These are phyloP conservation scores for Colletotrichum kahawae DNA, from an alignment of 2,329 filamentous ascomycete species.

Conservation along the genomic window DNA sequence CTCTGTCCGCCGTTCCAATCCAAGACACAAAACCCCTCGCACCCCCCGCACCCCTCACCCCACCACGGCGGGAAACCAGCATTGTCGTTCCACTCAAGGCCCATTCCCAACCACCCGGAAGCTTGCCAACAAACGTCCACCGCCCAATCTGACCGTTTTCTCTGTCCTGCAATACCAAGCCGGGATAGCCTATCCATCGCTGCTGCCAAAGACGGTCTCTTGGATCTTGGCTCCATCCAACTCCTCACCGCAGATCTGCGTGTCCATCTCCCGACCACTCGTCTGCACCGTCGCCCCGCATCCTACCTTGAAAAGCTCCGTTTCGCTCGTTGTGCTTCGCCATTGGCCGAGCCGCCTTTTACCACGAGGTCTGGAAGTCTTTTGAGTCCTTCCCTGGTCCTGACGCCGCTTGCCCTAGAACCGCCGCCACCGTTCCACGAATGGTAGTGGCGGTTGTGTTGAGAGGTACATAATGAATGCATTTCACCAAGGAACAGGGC, in stretches of 20 bases:
- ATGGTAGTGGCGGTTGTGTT: neutral
- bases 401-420: neutral
- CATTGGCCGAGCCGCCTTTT: neutral
- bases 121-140: neutral
- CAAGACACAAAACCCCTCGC: neutral
- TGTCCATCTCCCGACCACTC: constrained; percentile 6
- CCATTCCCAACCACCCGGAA: constrained; percentile 11
- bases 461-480: neutral
- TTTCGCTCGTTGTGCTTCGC: neutral
- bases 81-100: constrained; percentile 1
- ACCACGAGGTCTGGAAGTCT: neutral
- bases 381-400: neutral
- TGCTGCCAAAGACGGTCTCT: neutral
- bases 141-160: neutral
- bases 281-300: neutral
- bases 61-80: constrained; percentile 7
- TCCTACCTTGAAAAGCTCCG: neutral
- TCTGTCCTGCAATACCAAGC: neutral
- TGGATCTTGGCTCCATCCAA: neutral
- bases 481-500: neutral
- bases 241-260: constrained; percentile 15
- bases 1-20: neutral
- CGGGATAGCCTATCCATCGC: neutral
- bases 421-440: neutral
- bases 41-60: neutral